A percentile compares a stretch with the other conserved stretches of the same genome.
These are phyloP conservation scores for Diplocarpon mali DNA, from an alignment of 2,329 filamentous ascomycete genomes.

Conservation along the genomic window DNA sequence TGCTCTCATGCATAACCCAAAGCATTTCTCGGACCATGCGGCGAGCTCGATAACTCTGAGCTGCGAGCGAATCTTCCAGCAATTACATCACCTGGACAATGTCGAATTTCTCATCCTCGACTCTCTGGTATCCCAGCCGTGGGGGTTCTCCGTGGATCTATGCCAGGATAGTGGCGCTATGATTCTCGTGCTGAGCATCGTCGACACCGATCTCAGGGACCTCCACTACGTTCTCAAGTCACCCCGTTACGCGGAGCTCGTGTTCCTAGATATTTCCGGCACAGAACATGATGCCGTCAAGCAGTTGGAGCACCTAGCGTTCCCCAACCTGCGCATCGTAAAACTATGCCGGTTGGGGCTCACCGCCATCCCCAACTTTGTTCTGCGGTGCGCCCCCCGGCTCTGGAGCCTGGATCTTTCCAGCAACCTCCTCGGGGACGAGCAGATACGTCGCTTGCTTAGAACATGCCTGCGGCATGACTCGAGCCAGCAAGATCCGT, in stretches of 20 bases:
- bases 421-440: constrained; percentile 41
- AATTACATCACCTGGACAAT: not conserved
- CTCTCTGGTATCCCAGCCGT: not conserved
- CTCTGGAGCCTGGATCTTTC: constrained; percentile 49
- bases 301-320: constrained; percentile 24
- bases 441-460: constrained; percentile 28
- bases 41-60: no score
- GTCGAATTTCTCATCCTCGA: not conserved
- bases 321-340: constrained; percentile 38
- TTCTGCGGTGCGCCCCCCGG: constrained; percentile 29
- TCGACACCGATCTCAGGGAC: not conserved
- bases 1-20: no score
- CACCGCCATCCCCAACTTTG: constrained; percentile 30
- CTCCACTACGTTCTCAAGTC: not conserved
- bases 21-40: no score
- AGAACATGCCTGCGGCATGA: constrained; percentile 26
- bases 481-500: not conserved
- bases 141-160: not conserved
- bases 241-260: constrained; percentile 5
- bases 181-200: not conserved
- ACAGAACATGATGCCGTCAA: constrained; percentile 3
- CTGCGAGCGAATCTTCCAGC: not conserved
- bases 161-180: not conserved
- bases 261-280: constrained; percentile 17
- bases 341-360: constrained; percentile 39